Percentiles rank a stretch among this genome's conserved stretches.
These are phyloP conservation scores for Phylloporus sp. DNA, from an alignment of 768 basidiomycete species.

Conservation along the genomic window DNA sequence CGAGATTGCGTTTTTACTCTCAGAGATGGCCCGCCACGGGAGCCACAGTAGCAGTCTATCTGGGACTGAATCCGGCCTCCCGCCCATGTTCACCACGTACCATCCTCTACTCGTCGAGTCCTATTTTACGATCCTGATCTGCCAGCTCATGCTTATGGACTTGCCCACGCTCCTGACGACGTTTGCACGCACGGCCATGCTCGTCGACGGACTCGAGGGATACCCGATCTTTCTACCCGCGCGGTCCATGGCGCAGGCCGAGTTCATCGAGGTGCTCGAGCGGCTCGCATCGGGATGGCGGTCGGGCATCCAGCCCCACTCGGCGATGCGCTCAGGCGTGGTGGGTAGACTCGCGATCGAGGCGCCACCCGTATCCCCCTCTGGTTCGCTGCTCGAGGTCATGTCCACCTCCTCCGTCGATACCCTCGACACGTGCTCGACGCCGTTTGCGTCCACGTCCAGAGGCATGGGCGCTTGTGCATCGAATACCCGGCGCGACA, in stretches of 20 bases:
- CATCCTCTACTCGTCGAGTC: conserved; percentile 88
- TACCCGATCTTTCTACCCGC: conserved; percentile 87
- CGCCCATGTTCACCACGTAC: conserved; percentile 80
- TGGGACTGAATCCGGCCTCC: conserved; percentile 34
- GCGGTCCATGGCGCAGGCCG: conserved; percentile 85
- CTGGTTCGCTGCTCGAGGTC: conserved; percentile 20
- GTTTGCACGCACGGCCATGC: conserved; percentile 60
- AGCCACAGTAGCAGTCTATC: conserved; percentile 39
- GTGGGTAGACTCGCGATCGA: conserved; percentile 44
- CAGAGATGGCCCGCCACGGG: conserved; percentile 65
- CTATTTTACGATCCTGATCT: conserved; percentile 75
- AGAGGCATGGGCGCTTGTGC: neutral
- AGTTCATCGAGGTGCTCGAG: conserved; percentile 83
- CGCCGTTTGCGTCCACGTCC: conserved; percentile 21
- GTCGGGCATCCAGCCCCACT: conserved; percentile 58
- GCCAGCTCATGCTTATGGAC: conserved; percentile 74
- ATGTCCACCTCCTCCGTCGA: conserved; percentile 25
- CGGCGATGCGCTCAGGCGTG: conserved; percentile 33
- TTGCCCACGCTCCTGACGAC: conserved; percentile 57
- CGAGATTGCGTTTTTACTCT: conserved; percentile 65
- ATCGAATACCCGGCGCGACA: conserved; percentile 4
- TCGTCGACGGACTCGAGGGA: conserved; percentile 82
- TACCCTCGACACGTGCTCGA: conserved; percentile 11
- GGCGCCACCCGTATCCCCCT: conserved; percentile 26
- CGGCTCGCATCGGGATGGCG: conserved; percentile 77